Base-by-base conservation (phyloP, 2,329 filamentous ascomycete species). In the Magnaporthiopsis rhizophila region DNA sequence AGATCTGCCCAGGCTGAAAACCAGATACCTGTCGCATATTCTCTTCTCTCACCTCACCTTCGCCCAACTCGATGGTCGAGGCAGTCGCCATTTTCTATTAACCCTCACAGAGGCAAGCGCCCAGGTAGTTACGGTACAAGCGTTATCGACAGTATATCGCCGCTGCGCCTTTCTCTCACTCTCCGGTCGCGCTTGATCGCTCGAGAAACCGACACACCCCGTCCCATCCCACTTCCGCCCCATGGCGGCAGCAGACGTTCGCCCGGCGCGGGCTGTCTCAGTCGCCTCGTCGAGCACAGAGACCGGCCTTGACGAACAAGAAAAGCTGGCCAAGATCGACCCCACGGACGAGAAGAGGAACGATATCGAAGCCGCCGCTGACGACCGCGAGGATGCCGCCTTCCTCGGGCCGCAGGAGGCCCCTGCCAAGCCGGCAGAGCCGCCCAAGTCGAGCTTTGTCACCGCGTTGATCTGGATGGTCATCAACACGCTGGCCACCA, bases 401-500 rank as follows among this genome's bases (percentile, higher is more conserved):
- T 72, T 79, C 12, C 71, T 83, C 57, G 34, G 30, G 15, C 26
- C 50, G 21, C 21, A 32, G 66, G 76, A 45, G 15, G 65, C 68
- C 32, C 65, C 67, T n/a, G 73, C 75, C 58, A 72, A 77, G 66
- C 64, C 72, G 8, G 70, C 75, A 66, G 73, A 76, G 15, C 66
- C 75, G 11, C 69, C 74, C 45, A 72, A 75, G 66, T 66, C 71
- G 45, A 74, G 75, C 21, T 75, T 79, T 61, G 69, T 69, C 34
- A 74, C 77, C 56, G 75, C 78, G 4, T 64, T 82, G 26, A 72
- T 81, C 63, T 88, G 86, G 85, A 87, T 86, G 74, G 69, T 76
- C 57, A 77, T 87, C 69, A 88, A 88, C 71, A 87, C 84, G 21
- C 66, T 87, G 67, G 84, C 86, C 3, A 88, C 86, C 0, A 83